These are phyloP conservation scores for Oryza rufipogon DNA, from an alignment of 176 grass and related monocot genomes.

Conservation along the genomic window DNA sequence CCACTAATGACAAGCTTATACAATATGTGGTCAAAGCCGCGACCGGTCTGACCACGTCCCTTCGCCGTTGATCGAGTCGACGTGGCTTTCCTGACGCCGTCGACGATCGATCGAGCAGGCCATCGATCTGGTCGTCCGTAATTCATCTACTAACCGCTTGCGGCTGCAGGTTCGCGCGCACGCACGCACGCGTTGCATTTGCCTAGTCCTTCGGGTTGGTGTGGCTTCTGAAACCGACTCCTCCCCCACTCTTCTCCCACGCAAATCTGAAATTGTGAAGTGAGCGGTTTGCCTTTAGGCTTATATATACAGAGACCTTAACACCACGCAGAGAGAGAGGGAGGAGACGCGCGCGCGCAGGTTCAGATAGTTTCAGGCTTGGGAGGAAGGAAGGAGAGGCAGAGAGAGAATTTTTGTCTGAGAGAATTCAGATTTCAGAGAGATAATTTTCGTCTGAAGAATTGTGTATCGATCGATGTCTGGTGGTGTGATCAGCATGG, in stretches of 20 bases:
- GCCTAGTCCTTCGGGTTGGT: conserved; percentile 35
- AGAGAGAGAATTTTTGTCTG: background rate
- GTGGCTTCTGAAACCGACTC: conserved; percentile 20
- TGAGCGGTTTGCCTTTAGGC: background rate
- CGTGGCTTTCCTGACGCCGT: background rate
- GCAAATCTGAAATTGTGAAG: conserved; percentile 5
- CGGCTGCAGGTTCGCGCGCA: background rate
- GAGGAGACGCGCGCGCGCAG: background rate
- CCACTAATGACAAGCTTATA: background rate
- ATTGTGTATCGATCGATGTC: background rate
- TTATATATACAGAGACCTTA: conserved; percentile 17
- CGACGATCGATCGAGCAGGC: background rate
- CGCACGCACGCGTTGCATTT: background rate
- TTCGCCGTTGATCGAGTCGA: conserved; percentile 2
- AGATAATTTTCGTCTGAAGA: background rate
- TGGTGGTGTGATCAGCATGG: background rate
- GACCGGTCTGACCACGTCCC: background rate
- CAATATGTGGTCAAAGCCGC: background rate
- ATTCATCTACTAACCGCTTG: conserved; percentile 39
- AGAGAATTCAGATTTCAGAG: background rate
- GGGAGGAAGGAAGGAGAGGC: background rate
- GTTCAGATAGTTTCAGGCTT: conserved; percentile 12
- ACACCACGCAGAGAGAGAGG: background rate
- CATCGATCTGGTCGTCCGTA: background rate
- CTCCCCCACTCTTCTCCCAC: conserved; percentile 18